phyloP scores from a whole-genome alignment of 257 asterid species.

The Plantago elongata region DNA sequence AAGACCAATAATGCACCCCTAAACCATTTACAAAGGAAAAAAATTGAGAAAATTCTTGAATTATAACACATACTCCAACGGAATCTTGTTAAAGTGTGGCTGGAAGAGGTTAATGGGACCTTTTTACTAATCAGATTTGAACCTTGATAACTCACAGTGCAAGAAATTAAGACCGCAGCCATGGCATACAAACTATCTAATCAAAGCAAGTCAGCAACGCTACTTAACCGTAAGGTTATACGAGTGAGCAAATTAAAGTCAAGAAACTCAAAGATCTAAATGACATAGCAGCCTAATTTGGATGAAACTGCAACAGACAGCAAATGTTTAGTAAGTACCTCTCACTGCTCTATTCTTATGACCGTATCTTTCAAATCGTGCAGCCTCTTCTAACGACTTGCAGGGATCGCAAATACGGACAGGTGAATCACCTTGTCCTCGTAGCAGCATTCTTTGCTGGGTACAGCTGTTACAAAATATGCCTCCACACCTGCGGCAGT shows the following conservation, averaged over 20 bases:
- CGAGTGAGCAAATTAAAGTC: constrained; percentile 5
- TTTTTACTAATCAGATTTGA: neutral
- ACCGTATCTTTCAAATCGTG: constrained; percentile 85
- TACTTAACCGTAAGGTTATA: neutral
- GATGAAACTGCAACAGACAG: constrained; percentile 6
- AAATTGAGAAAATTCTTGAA: neutral
- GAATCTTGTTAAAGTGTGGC: neutral
- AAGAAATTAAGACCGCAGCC: neutral
- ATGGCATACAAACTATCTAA: neutral
- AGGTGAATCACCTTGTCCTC: constrained; percentile 98
- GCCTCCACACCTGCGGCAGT: constrained; percentile 99
- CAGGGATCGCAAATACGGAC: constrained; percentile 96
- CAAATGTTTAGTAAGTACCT: constrained; percentile 39
- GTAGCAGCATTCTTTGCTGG: constrained; percentile 82
- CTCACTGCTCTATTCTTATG: constrained; percentile 54
- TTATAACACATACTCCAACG: neutral
- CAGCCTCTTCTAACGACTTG: constrained; percentile 85
- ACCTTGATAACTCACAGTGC: neutral
- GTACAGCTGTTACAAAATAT: constrained; percentile 80
- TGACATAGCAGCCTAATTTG: constrained; percentile 1
- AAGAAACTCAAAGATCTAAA: constrained; percentile 18
- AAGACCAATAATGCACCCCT: too few relatives aligned
- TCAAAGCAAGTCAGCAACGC: neutral
- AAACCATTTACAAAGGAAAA: neutral
- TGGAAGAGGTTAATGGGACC: neutral